Evolutionary conservation across 257 asterid species (phyloP).

Genomic region (Voacanga thouarsii): DNA sequence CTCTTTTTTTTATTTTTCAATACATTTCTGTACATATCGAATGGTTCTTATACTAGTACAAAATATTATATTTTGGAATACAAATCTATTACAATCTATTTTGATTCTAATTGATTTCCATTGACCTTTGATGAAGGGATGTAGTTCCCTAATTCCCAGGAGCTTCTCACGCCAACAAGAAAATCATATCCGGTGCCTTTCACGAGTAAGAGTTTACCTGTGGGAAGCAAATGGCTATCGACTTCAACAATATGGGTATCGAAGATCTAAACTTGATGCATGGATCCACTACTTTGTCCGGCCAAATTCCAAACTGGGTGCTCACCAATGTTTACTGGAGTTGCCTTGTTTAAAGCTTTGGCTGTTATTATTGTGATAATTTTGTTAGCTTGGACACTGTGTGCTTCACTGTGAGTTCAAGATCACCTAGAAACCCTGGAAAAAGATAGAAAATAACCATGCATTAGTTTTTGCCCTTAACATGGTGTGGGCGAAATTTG

Average conservation of each 20-base stretch:
- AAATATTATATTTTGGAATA: too few species aligned
- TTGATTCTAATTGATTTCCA: too few species aligned
- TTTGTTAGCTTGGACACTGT: neutral
- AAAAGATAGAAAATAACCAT: neutral
- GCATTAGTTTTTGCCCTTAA: too few species aligned
- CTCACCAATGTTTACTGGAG: conserved; percentile 29
- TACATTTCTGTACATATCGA: too few species aligned
- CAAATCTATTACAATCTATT: too few species aligned
- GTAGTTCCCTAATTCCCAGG: too few species aligned
- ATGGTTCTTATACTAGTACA: too few species aligned
- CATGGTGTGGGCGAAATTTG: too few species aligned
- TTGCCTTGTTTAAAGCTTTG: conserved; percentile 26
- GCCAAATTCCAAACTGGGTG: conserved; percentile 28
- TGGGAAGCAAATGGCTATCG: conserved; percentile 13
- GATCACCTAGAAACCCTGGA: conserved; percentile 31
- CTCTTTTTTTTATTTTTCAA: too few species aligned
- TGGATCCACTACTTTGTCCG: conserved; percentile 21
- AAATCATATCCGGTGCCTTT: conserved; percentile 26
- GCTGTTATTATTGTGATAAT: conserved; percentile 22
- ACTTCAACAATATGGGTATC: conserved; percentile 5
- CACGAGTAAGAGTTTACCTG: conserved; percentile 12
- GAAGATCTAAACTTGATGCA: conserved; percentile 22
- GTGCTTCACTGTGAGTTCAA: conserved; percentile 20
- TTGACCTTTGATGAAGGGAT: too few species aligned
- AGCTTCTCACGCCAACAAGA: too few species aligned